Evolutionary conservation across 2,329 filamentous ascomycete species (phyloP).

Genomic region (Alternaria conjuncta): DNA sequence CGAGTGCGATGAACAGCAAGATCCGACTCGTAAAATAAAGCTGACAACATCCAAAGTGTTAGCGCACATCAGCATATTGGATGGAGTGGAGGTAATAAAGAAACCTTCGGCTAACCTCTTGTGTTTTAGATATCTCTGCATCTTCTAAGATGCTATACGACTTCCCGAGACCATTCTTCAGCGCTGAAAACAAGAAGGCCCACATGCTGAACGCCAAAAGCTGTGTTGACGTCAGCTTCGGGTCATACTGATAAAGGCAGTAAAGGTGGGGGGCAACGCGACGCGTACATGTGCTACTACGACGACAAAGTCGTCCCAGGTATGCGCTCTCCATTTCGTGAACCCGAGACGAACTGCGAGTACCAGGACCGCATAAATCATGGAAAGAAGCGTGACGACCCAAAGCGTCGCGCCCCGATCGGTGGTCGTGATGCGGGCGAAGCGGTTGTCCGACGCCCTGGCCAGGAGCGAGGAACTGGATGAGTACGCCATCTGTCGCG

Average conservation of each 20-base stretch:
- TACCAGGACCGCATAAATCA: constrained; percentile 4
- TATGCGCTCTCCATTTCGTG: constrained; percentile 5
- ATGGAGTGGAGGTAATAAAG: background rate
- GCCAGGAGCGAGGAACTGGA: background rate
- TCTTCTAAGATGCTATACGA: background rate
- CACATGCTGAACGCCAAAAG: constrained; percentile 5
- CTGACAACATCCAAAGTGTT: background rate
- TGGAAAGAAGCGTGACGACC: constrained; percentile 1
- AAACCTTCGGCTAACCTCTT: background rate
- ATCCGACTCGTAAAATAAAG: constrained; percentile 3
- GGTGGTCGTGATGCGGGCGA: constrained; percentile 1
- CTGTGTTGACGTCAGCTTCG: background rate
- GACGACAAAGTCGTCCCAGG: constrained; percentile 4
- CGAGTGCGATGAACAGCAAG: constrained; percentile 7
- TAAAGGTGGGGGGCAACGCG: background rate
- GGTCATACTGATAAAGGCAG: background rate
- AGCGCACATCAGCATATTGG: background rate
- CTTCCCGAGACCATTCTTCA: constrained; percentile 6
- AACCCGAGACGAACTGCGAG: constrained; percentile 4
- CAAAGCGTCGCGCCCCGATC: constrained; percentile 12
- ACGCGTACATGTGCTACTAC: constrained; percentile 6
- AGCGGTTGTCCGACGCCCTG: constrained; percentile 4
- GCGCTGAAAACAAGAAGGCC: background rate
- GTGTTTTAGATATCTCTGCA: background rate
- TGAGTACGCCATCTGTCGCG: background rate